Percentiles rank a stretch among this genome's conserved stretches.
Conservation (phyloP, 768 basidiomycete genomes). For the Tylopilus felleus region DNA sequence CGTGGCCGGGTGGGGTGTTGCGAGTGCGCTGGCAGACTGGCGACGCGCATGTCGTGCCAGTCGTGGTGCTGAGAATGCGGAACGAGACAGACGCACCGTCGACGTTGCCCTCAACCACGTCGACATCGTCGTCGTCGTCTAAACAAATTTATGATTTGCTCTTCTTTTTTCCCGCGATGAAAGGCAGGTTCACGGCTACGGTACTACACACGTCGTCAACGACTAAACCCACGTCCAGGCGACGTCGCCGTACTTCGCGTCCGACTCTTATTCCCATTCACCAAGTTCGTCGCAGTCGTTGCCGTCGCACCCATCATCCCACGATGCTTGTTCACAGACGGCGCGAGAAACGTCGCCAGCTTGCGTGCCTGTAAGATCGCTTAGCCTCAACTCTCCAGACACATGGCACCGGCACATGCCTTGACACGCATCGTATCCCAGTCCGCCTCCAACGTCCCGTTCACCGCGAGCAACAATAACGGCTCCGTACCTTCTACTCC, state of each 20-base stretch:
- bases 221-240: slow-evolving; percentile 22
- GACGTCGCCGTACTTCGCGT: slow-evolving; percentile 29
- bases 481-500: slow-evolving; percentile 36
- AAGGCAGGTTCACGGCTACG: too few species aligned
- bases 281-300: slow-evolving; percentile 1
- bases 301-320: slow-evolving; percentile 18
- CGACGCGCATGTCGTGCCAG: slow-evolving; percentile 29
- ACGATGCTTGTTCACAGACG: slow-evolving; percentile 38
- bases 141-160: not conserved
- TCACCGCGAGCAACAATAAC: slow-evolving; percentile 67
- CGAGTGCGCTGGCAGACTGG: slow-evolving; percentile 41
- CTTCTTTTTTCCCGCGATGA: slow-evolving; percentile 26
- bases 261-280: slow-evolving; percentile 24
- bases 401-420: slow-evolving; percentile 38
- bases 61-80: not conserved
- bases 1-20: slow-evolving; percentile 20
- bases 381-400: not conserved
- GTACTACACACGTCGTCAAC: not conserved
- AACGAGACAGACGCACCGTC: slow-evolving; percentile 15
- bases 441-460: slow-evolving; percentile 54
- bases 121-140: slow-evolving; percentile 20
- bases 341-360: slow-evolving; percentile 32
- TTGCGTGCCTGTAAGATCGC: slow-evolving; percentile 26
- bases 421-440: slow-evolving; percentile 66
- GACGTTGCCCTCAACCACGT: slow-evolving; percentile 16